Percentiles rank a stretch among this genome's conserved stretches.
Conservation (phyloP, 139 green algal species). For the Chlorella sp. region DNA sequence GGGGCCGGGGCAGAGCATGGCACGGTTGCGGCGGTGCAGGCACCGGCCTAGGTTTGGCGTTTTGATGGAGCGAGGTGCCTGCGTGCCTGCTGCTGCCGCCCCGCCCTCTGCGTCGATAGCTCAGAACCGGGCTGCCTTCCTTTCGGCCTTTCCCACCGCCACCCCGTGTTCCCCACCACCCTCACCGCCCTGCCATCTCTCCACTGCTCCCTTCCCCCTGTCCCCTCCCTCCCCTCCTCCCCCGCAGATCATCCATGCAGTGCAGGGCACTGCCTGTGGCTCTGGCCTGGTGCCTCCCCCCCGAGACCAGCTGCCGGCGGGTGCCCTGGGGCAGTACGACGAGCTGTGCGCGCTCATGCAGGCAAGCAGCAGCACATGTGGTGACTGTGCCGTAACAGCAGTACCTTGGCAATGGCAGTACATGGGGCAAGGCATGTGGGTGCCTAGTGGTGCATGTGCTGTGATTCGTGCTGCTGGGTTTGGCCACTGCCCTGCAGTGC, state of each 20-base stretch:
- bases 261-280: background rate
- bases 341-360: background rate
- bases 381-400: no score
- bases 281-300: slow-evolving; percentile 11
- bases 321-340: slow-evolving; percentile 1
- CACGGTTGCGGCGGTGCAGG: background rate
- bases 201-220: no score
- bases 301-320: slow-evolving; percentile 5
- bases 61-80: background rate
- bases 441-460: no score
- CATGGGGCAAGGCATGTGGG: no score
- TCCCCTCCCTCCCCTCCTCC: background rate
- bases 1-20: background rate
- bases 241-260: slow-evolving; percentile 34
- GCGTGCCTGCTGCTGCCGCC: no score
- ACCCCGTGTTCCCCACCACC: background rate
- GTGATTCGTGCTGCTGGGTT: no score
- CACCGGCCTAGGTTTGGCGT: background rate
- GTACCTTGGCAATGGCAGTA: no score
- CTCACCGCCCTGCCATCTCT: background rate
- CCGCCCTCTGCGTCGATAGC: no score
- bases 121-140: no score
- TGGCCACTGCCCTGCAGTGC: no score
- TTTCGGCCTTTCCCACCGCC: no score
- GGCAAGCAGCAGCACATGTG: no score